Base-by-base conservation (phyloP, 192 early-diverging fungal species). In the Rhizophagus sp. region DNA sequence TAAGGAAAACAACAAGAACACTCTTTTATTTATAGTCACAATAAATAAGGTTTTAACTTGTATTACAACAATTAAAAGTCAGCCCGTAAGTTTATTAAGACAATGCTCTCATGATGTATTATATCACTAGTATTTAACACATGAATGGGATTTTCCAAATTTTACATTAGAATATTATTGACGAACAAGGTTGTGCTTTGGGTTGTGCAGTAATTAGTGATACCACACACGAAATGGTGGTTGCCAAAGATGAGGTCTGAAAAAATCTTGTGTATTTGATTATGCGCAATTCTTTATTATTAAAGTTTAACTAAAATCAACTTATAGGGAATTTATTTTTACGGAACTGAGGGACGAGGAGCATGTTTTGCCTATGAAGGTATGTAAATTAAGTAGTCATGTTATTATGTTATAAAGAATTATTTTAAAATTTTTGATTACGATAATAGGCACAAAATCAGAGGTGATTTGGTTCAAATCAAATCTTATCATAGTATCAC, bases 361-460 rank as follows among this genome's bases (percentile, higher is more conserved):
- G 92, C 94, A 6, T 97, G 96, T 79, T 97, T 95, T 84, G 94
- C 93, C 8, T 97, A 96, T 80, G 96, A 97, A 64, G 91, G 85
- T 84, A 83, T 41, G 39, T 41, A 52, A 13, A 62, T 41, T 62
- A 30, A 68, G 13, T 70, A 25, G 11, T 22, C 22, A 90, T 67
- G 76, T 82, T 57, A 87, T 84, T 49, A 62, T 86, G 24, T 8
- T 57, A 79, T 57, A 78, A 11, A 84, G 85, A 22, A 84, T 70
- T 74, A 82, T 41, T 77, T 86, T 66, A 78, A 83, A 4, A 80
- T 84, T 1, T 82, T 83, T 25, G 79, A 73, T 62, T n/a, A 67
- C 4, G 34, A 36, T 36, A 36, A 36, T 80, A 91, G 85, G 89
- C 12, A 82, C 91, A 44, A 95, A 94, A 86, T 87, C 90, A 24